phyloP scores from a whole-genome alignment of 2,329 filamentous ascomycete genomes.

The Leptographium procerum region DNA sequence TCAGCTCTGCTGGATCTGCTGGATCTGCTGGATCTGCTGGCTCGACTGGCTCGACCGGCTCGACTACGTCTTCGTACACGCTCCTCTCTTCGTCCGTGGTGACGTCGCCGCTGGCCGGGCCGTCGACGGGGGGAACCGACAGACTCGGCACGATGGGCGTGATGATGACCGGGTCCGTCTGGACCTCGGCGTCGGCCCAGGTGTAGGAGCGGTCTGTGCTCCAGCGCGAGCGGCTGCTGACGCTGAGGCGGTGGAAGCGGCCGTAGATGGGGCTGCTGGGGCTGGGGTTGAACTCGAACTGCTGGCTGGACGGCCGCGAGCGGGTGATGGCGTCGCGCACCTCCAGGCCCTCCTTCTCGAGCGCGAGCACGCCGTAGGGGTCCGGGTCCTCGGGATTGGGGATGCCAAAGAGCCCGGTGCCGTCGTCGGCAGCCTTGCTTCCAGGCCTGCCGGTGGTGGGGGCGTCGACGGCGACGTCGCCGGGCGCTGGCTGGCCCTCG shows the following conservation, averaged over 20 bases:
- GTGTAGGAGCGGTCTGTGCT: not conserved
- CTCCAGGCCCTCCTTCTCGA: conserved; percentile 24
- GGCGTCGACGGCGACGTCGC: conserved; percentile 22
- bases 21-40: not conserved
- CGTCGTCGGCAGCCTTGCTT: not conserved
- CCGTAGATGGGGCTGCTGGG: conserved; percentile 21
- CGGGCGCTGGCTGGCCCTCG: conserved; percentile 22
- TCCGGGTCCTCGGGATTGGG: conserved; percentile 25
- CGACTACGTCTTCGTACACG: conserved; percentile 7
- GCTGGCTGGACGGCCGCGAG: conserved; percentile 22
- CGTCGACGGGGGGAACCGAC: not conserved
- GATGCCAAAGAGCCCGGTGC: conserved; percentile 21
- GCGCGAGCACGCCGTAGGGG: conserved; percentile 24
- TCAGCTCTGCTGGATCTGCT: not conserved
- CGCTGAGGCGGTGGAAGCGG: conserved; percentile 8
- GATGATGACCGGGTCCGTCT: conserved; percentile 8
- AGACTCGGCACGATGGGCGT: not conserved
- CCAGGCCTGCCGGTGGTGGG: conserved; percentile 7
- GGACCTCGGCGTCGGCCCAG: conserved; percentile 2
- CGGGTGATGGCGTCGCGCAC: conserved; percentile 25
- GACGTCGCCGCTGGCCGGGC: not conserved
- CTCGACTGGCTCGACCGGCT: not conserved
- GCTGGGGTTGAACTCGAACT: conserved; percentile 25
- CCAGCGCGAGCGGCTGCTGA: conserved; percentile 3
- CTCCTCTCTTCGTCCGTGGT: not conserved